Conservation (phyloP, 768 basidiomycete species). For the Agrocybe pediades region DNA sequence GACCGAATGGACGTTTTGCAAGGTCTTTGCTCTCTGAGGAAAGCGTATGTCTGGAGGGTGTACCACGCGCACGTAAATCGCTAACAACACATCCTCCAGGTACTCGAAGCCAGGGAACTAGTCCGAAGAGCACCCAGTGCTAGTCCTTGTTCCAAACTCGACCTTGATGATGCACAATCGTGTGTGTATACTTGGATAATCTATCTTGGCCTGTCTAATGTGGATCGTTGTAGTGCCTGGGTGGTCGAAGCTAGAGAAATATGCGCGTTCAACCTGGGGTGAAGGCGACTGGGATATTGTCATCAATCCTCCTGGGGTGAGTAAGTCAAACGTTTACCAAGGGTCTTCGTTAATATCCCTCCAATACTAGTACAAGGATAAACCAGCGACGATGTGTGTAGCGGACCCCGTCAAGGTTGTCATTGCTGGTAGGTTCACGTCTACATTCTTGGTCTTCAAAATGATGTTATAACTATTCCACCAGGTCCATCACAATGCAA, state of each 20-base stretch:
- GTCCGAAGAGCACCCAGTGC: conserved; percentile 14
- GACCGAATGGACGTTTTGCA: background rate
- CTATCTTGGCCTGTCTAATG: background rate
- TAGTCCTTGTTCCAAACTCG: conserved; percentile 17
- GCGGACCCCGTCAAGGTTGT: conserved; percentile 17
- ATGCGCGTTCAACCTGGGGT: conserved; percentile 25
- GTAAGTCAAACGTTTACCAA: background rate
- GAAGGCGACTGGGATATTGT: conserved; percentile 22
- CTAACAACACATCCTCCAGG: background rate
- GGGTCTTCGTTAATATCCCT: background rate
- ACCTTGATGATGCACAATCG: conserved; percentile 20
- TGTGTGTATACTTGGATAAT: conserved; percentile 9
- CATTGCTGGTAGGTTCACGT: conserved; percentile 14
- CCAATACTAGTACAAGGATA: conserved; percentile 24
- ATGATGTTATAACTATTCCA: background rate
- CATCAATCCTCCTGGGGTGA: conserved; percentile 26
- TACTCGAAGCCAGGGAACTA: conserved; percentile 9
- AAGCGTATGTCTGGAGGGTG: background rate
- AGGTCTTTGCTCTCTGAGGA: background rate
- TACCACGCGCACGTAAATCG: background rate
- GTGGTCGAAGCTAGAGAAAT: conserved; percentile 23
- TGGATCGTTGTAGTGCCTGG: conserved; percentile 20
- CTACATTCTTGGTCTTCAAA: background rate
- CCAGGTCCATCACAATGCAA: conserved; percentile 21
- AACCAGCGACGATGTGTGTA: conserved; percentile 26